Base-by-base conservation (phyloP, 2,329 filamentous ascomycete species). In the Cladosporium velox region DNA sequence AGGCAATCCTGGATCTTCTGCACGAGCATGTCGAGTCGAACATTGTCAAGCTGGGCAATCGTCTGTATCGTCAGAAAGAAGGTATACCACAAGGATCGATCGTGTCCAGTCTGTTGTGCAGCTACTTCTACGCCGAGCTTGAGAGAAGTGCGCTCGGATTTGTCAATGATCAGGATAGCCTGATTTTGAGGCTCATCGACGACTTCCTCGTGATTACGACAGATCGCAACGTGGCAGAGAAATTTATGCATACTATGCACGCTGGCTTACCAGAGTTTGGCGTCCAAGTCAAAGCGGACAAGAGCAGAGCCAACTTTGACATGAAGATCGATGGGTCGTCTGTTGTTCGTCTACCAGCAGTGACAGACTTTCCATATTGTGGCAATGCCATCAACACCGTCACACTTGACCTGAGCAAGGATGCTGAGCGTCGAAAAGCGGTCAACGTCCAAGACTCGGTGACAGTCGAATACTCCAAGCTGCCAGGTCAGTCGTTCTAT, bases 41-140 rank as follows among this genome's bases (percentile, higher is more conserved):
- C 74, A 82, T 97, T 30, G 88, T 99, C 73, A 92, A 91, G 74
- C 89, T 98, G 47, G 93, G 93, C 58, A 94, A 93, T 79, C 91
- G 90, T 71, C 93, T 89, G 76, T 97, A 95, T 76, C 87, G 92
- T 28, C 95, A 99, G 76, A 94, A 89, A 76, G 82, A 85, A 26
- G 95, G 95, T 15, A 98, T 99, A 47, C 93, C 95, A 0, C 95
- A 99, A 77, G 95, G 95, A 8, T 97, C 93, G 0, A 86, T 97
- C 1, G 77, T 99, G 5, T 97, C 93, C 0, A 91, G 90, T 52
- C 83, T 93, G 49, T 83, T 99, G 5, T 98, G 95, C 82, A 98
- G 93, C 78, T 94, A 96, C 79, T 97, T 98, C 77, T 99, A 99
- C 75, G 93, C 91, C 6, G 88, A 95, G 68, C 85, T 98, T 1